These are phyloP conservation scores for Misopates orontium DNA, from an alignment of 257 asterid species.

Conservation along the genomic window DNA sequence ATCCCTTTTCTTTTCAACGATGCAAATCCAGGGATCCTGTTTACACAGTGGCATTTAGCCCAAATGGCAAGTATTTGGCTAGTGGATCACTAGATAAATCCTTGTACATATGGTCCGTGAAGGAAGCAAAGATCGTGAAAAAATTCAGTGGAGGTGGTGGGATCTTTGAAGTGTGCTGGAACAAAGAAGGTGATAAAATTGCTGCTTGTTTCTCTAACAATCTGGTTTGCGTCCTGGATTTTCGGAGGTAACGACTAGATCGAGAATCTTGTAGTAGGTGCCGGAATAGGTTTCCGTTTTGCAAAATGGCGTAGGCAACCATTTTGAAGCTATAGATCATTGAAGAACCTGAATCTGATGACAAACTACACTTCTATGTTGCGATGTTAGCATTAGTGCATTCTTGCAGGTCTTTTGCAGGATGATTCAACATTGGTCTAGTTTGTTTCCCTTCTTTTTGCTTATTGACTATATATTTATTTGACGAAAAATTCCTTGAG, in stretches of 20 bases:
- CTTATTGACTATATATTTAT: too few species aligned
- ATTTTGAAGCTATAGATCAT: too few species aligned
- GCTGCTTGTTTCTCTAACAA: conserved; percentile 94
- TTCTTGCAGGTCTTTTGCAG: too few species aligned
- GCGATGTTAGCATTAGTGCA: too few species aligned
- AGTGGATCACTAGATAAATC: conserved; percentile 95
- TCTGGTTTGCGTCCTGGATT: conserved; percentile 80
- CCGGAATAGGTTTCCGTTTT: too few species aligned
- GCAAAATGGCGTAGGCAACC: too few species aligned
- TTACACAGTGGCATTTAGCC: conserved; percentile 93
- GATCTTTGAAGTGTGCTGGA: conserved; percentile 97
- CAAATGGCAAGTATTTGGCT: conserved; percentile 86
- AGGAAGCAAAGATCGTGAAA: conserved; percentile 83
- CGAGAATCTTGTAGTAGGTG: too few species aligned
- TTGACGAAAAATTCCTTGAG: too few species aligned
- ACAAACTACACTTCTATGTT: too few species aligned
- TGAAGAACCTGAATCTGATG: too few species aligned
- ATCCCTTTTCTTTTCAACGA: not conserved
- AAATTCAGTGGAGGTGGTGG: conserved; percentile 84
- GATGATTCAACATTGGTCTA: too few species aligned
- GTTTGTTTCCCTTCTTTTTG: too few species aligned
- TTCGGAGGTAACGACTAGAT: conserved; percentile 58
- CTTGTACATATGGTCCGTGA: conserved; percentile 91
- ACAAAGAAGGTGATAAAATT: conserved; percentile 84
- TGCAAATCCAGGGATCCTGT: conserved; percentile 76